Base-by-base conservation (phyloP, 177 flowering plant species). In the Vitis hybrid region DNA sequence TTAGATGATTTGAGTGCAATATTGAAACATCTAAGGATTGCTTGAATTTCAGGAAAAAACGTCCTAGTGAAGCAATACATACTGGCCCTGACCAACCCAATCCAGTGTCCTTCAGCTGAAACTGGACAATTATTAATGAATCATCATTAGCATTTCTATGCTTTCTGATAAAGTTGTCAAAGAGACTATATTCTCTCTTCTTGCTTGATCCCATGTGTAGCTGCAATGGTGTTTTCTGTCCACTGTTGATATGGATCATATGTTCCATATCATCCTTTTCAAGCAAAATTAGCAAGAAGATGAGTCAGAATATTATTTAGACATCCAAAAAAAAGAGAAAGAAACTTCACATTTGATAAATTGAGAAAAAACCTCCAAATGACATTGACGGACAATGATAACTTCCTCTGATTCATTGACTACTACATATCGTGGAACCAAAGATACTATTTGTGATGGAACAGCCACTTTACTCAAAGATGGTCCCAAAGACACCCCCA, bases 71-170 rank as follows among this genome's bases (percentile, higher is more conserved):
- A 74, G 91, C 85, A 74, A 93, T 81, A 72, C 98, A 93, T 19
- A 95, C 81, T 66, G 99, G 99, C 49, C 98, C 99, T 63, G 98
- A 95, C 98, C 97, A 93, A 62, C 80, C 77, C 51, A 81, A 77
- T 49, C 81, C 83, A 69, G 80, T 48, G 48, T 81, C 80, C 73
- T 82, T 78, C 66, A 81, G 77, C 27, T 78, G 80, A 78, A 95
- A 91, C 68, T 89, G 97, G 62, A 93, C 74, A 68, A 71, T 83
- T 58, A 78, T 71, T 21, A 78, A 68, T 11, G 85, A 77, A 69
- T 83, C 92, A 70, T 87, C 91, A 59, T 65, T 74, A 64, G 69
- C 61, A 79, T 78, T 84, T 78, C 83, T 80, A 71, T 93, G 99
- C 73, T 88, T 91, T 73, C 77, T 80, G 62, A 93, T 70, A 49